phyloP scores from a whole-genome alignment of 257 asterid genomes.

The Solanum gracilifrons region DNA sequence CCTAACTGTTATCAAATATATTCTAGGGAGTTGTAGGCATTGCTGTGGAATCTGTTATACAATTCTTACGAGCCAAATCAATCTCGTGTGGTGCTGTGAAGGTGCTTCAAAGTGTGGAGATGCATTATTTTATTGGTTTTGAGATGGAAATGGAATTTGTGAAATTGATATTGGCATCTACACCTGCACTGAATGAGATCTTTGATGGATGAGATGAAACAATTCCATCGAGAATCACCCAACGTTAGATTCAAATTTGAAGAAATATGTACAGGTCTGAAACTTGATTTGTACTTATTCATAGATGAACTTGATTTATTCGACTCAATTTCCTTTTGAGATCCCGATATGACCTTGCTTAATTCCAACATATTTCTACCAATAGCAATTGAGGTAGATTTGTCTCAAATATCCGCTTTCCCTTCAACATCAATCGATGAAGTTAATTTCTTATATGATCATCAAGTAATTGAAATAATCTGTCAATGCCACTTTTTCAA shows the following conservation, averaged over 20 bases:
- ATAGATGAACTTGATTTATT: too few relatives aligned
- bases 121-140: neutral
- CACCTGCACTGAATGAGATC: slow-evolving; percentile 36
- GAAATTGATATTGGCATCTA: slow-evolving; percentile 10
- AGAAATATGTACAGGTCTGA: neutral
- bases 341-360: too few relatives aligned
- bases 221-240: slow-evolving; percentile 37
- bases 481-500: neutral
- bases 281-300: neutral
- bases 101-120: neutral
- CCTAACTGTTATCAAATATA: neutral
- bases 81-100: neutral
- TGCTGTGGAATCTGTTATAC: neutral
- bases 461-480: too few relatives aligned
- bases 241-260: slow-evolving; percentile 20
- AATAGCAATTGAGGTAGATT: neutral
- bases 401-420: neutral
- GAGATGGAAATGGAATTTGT: neutral
- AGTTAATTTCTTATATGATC: neutral
- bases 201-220: slow-evolving; percentile 35
- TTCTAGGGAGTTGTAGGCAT: neutral
- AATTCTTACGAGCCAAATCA: neutral
- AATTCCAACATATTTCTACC: too few relatives aligned
- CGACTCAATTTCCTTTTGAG: too few relatives aligned
- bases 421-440: neutral